phyloP scores from a whole-genome alignment of 805 yeast species.

The Saccharomyces jurei region DNA sequence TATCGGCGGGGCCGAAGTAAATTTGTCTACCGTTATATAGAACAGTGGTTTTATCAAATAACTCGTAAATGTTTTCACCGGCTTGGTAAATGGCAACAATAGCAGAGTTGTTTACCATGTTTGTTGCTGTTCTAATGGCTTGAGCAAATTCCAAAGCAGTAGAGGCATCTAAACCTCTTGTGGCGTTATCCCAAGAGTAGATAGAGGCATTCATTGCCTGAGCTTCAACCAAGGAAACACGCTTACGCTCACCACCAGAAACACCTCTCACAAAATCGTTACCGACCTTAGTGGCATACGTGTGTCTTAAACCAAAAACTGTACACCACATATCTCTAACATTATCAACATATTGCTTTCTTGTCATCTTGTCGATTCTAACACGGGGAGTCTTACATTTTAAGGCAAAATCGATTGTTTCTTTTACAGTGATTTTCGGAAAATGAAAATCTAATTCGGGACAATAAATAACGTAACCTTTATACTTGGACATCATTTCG shows the following conservation, averaged over 20 bases:
- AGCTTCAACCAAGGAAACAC: constrained; percentile 64
- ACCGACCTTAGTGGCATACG: constrained; percentile 57
- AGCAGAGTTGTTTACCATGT: constrained; percentile 48
- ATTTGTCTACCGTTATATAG: constrained; percentile 55
- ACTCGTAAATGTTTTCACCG: constrained; percentile 52
- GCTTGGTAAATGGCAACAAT: constrained; percentile 63
- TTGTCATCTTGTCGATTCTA: constrained; percentile 37
- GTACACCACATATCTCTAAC: constrained; percentile 36
- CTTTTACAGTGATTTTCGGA: constrained; percentile 44
- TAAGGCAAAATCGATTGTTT: constrained; percentile 43
- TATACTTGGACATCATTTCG: constrained; percentile 41
- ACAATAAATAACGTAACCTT: constrained; percentile 43
- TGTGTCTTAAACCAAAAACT: constrained; percentile 50
- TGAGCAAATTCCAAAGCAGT: constrained; percentile 60
- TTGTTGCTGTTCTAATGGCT: constrained; percentile 52
- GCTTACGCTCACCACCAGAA: constrained; percentile 66
- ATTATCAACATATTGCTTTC: constrained; percentile 33
- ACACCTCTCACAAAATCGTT: constrained; percentile 62
- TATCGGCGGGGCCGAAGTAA: constrained; percentile 46
- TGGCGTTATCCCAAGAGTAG: constrained; percentile 62
- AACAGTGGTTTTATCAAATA: constrained; percentile 54
- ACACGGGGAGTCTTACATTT: constrained; percentile 41
- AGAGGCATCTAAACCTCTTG: constrained; percentile 64
- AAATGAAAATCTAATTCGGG: constrained; percentile 46
- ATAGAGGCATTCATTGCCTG: constrained; percentile 45